Conservation (phyloP, 805 yeast species). For the Candida berthetii region DNA sequence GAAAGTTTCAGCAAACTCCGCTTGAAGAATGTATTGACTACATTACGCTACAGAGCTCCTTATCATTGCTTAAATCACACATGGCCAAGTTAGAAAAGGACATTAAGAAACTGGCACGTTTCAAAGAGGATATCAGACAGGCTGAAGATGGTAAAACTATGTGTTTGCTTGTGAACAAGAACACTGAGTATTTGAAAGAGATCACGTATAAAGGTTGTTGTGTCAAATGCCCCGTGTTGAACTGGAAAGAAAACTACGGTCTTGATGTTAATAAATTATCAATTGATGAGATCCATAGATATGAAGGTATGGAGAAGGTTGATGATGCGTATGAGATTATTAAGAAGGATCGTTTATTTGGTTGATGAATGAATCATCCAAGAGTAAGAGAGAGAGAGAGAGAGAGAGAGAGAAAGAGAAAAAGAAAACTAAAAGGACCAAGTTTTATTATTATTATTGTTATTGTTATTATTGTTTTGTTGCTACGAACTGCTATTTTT, state of each 20-base stretch:
- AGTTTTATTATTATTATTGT: not conserved
- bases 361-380: conserved; percentile 1
- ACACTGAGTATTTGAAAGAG: conserved; percentile 17
- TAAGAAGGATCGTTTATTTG: conserved; percentile 17
- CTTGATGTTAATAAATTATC: conserved; percentile 10
- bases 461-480: no score
- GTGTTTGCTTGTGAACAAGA: conserved; percentile 6
- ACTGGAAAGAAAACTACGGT: conserved; percentile 19
- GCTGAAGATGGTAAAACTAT: conserved; percentile 12
- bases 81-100: conserved; percentile 8
- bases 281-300: conserved; percentile 4
- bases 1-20: conserved; percentile 8
- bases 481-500: no score
- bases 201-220: conserved; percentile 17
- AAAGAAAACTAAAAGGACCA: not conserved
- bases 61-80: conserved; percentile 12
- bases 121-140: conserved; percentile 12
- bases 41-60: conserved; percentile 15
- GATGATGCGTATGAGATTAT: conserved; percentile 20
- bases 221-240: conserved; percentile 17
- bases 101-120: conserved; percentile 13
- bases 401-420: no score
- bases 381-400: no score
- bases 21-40: conserved; percentile 17
- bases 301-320: conserved; percentile 9